Conservation (phyloP, 1,284 basidiomycete species). For the Microbotryum intermedium region DNA sequence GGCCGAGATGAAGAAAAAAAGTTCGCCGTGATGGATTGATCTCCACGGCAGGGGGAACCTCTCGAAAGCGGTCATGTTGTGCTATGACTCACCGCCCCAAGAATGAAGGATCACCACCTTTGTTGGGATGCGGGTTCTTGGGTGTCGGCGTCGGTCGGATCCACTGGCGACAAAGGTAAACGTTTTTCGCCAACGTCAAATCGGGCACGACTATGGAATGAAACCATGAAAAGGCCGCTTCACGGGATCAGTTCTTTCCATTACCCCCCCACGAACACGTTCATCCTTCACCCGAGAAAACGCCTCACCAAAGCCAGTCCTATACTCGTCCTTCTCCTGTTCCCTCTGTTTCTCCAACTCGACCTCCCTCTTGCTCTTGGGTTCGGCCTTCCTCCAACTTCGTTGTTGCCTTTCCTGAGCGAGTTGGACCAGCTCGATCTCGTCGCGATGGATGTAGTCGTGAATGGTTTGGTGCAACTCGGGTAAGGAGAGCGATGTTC, state of each 20-base stretch:
- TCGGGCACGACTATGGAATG: conserved; percentile 22
- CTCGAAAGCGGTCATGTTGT: not conserved
- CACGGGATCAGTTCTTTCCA: no score
- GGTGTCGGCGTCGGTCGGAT: conserved; percentile 10
- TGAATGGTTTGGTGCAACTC: conserved; percentile 22
- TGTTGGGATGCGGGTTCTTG: conserved; percentile 7
- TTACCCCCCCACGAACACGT: no score
- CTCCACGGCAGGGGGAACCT: not conserved
- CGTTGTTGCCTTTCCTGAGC: conserved; percentile 13
- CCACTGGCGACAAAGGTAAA: conserved; percentile 26
- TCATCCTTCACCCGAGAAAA: no score
- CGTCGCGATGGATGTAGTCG: conserved; percentile 27
- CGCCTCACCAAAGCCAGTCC: conserved; percentile 24
- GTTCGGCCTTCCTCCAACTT: conserved; percentile 26
- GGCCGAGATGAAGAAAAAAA: not conserved
- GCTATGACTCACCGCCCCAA: conserved; percentile 13
- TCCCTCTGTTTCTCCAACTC: conserved; percentile 22
- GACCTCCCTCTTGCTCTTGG: conserved; percentile 26
- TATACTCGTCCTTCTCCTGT: conserved; percentile 20
- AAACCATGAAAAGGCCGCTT: not conserved
- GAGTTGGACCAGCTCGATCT: conserved; percentile 15
- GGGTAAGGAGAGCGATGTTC: conserved; percentile 16
- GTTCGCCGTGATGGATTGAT: no score
- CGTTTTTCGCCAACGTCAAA: conserved; percentile 24
- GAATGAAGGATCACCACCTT: conserved; percentile 30